Evolutionary conservation across 2,329 filamentous ascomycete genomes (phyloP).

Genomic region (Nigrospora sphaerica): DNA sequence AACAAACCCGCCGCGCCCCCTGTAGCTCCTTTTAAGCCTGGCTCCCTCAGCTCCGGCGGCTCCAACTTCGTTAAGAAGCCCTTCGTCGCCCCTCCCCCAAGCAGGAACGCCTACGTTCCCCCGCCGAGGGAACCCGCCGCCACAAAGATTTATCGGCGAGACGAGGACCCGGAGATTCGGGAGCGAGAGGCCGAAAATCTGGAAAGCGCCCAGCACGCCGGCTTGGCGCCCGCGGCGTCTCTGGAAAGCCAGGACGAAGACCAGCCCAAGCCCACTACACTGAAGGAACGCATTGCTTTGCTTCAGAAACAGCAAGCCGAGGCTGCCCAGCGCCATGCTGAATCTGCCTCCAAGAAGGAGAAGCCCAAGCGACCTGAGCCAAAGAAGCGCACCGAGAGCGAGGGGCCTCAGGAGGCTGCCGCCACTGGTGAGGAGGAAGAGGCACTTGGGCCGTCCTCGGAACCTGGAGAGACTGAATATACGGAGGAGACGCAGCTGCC

Average conservation of each 20-base stretch:
- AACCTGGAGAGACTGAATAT: conserved; percentile 30
- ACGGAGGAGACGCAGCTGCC: conserved; percentile 38
- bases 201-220: conserved; percentile 63
- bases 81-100: conserved; percentile 91
- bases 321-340: conserved; percentile 75
- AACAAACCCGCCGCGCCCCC: conserved; percentile 85
- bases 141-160: conserved; percentile 72
- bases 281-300: conserved; percentile 92
- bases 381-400: conserved; percentile 57
- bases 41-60: conserved; percentile 49
- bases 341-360: conserved; percentile 73
- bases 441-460: conserved; percentile 13
- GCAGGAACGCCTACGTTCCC: conserved; percentile 83
- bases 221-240: conserved; percentile 38
- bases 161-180: conserved; percentile 73
- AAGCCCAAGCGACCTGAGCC: conserved; percentile 73
- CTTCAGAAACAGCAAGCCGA: conserved; percentile 92
- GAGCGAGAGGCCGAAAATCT: conserved; percentile 59
- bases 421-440: neutral
- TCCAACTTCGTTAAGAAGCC: conserved; percentile 88
- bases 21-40: conserved; percentile 82
- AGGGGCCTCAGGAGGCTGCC: conserved; percentile 23
- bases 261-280: conserved; percentile 80
- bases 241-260: conserved; percentile 57
- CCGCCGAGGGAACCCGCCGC: conserved; percentile 61